Base-by-base conservation (phyloP, 1,284 basidiomycete species). In the Pterulicium gracile region DNA sequence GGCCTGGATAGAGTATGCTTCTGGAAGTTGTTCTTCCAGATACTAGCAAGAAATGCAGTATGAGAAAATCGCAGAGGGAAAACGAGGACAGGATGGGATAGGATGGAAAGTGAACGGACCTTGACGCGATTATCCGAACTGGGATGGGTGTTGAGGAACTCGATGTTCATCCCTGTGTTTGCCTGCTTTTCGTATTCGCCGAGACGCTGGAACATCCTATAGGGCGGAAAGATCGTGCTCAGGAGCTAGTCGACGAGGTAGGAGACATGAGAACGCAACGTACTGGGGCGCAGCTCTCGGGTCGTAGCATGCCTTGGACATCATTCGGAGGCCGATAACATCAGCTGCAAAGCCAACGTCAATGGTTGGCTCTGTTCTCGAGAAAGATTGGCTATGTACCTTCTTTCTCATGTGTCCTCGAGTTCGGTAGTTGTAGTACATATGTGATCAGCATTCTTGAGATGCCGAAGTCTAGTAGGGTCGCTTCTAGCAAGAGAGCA, bases 261-360 rank as follows among this genome's bases (percentile, higher is more conserved):
- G 3, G 22, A 20, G 22, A 43, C 44, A 22, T 32, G 44, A 39
- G 23, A 21, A 40, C n/a, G 27, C 45, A 15, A 62, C 72, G 58
- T 56, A 89, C 87, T 73, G 70, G 10, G 83, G 77, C 0, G 89
- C 78, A 46, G 83, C 85, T 18, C 62, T 63, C 0, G 90, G 90
- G 56, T 93, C 75, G 56, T 77, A 94, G 61, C 91, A 94, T 0
- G 90, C 91, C 47, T 69, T 75, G 34, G 88, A 69, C 66, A 81
- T 81, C 22, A 90, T 67, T 10, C 70, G 70, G 45, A 92, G 59
- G 4, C 89, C 89, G 43, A 92, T 81, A 23, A 75, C 72, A 58
- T 91, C 87, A 27, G 88, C 87, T 86, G 49, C 27, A 46, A 14
- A 21, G 12, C 15, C 20, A n/a, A 35, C 39, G 22, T 47, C 19